Conservation (phyloP, 2,329 filamentous ascomycete genomes). For the Colletotrichum scovillei region DNA sequence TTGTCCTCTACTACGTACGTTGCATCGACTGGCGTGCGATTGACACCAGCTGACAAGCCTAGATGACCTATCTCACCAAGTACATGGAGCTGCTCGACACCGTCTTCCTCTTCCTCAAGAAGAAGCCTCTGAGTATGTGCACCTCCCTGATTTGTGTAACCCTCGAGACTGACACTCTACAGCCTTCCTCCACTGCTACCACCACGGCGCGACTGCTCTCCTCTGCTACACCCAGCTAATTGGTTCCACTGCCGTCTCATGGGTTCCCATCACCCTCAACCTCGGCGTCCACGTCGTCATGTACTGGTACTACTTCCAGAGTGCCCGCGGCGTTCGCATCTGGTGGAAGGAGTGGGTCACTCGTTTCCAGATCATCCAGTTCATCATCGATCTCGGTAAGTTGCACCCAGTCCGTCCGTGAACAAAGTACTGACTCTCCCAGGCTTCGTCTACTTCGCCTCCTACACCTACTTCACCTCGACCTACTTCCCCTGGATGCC, state of each 20-base stretch:
- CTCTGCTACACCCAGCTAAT: slow-evolving; percentile 98
- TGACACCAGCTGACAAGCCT: slow-evolving; percentile 33
- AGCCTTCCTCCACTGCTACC: slow-evolving; percentile 98
- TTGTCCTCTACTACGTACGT: slow-evolving; percentile 95
- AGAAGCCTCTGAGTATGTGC: slow-evolving; percentile 89
- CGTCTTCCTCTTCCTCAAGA: slow-evolving; percentile 97
- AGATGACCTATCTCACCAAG: slow-evolving; percentile 99
- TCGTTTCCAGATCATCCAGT: slow-evolving; percentile 95
- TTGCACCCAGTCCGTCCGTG: slow-evolving; percentile 34
- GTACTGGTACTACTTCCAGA: slow-evolving; percentile 99
- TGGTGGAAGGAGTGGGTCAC: slow-evolving; percentile 99
- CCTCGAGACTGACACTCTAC: slow-evolving; percentile 43
- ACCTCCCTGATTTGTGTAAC: slow-evolving; percentile 10
- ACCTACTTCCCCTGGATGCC: slow-evolving; percentile 90
- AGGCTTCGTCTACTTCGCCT: slow-evolving; percentile 98
- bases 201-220: slow-evolving; percentile 95
- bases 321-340: slow-evolving; percentile 91
- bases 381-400: slow-evolving; percentile 95
- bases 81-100: slow-evolving; percentile 97
- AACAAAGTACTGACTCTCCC: slow-evolving; percentile 38
- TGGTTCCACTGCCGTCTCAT: slow-evolving; percentile 91
- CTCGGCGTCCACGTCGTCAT: slow-evolving; percentile 95
- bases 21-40: slow-evolving; percentile 38
- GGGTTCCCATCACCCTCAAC: slow-evolving; percentile 94
- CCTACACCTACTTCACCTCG: slow-evolving; percentile 98